Conservation (phyloP, 257 asterid genomes). For the Voacanga thouarsii region DNA sequence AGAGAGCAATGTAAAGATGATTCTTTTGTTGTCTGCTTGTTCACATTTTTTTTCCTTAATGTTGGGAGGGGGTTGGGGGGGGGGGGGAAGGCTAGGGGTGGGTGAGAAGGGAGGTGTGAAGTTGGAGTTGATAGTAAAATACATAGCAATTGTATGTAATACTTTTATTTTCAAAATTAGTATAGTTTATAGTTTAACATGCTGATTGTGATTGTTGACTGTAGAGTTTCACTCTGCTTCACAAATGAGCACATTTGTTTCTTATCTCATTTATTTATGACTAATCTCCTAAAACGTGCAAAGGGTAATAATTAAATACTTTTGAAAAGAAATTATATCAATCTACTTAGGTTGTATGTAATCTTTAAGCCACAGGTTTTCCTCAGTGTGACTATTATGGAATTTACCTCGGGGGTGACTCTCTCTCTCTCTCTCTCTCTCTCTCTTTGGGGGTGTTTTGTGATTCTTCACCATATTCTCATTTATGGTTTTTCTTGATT, state of each 20-base stretch:
- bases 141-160: conserved; percentile 19
- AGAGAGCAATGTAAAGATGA: conserved; percentile 18
- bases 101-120: background rate
- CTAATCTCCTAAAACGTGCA: background rate
- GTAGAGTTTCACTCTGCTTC: background rate
- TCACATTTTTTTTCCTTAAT: too few relatives aligned
- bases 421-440: too few relatives aligned
- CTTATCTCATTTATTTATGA: background rate
- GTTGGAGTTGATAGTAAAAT: conserved; percentile 9
- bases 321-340: background rate
- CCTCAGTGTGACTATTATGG: background rate
- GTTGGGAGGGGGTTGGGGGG: too few relatives aligned
- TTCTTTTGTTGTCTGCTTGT: too few relatives aligned
- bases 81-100: too few relatives aligned
- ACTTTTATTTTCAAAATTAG: conserved; percentile 3
- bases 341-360: background rate
- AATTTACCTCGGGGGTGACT: background rate
- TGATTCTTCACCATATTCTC: background rate
- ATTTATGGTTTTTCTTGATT: background rate
- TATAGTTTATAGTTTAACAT: conserved; percentile 7
- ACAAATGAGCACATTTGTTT: background rate
- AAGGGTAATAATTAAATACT: background rate
- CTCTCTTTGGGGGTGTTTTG: background rate
- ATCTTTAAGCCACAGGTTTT: background rate
- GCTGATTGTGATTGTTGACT: background rate